These are phyloP conservation scores for Xylariaceae sp. DNA, from an alignment of 2,329 filamentous ascomycete genomes.

Conservation along the genomic window DNA sequence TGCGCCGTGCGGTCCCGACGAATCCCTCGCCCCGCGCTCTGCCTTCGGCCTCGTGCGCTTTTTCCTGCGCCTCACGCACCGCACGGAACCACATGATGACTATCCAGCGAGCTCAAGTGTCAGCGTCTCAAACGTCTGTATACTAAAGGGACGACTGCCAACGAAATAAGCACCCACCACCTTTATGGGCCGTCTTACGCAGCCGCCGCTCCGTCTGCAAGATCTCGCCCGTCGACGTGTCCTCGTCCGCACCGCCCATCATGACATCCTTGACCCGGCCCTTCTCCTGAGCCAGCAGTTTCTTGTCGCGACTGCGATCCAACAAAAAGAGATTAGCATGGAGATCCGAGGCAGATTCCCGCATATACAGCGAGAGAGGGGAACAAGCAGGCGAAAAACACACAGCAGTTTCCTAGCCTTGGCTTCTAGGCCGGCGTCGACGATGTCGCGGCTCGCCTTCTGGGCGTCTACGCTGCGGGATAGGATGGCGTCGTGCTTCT, in stretches of 20 bases:
- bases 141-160: background rate
- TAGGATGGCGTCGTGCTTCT: conserved; percentile 86
- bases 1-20: conserved; percentile 73
- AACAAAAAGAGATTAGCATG: background rate
- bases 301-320: conserved; percentile 62
- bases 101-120: conserved; percentile 61
- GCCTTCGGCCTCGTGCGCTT: conserved; percentile 74
- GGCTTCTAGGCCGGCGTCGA: conserved; percentile 75
- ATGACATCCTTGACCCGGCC: conserved; percentile 87
- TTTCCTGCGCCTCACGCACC: conserved; percentile 86
- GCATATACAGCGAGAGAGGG: no score
- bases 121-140: background rate
- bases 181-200: conserved; percentile 84
- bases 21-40: conserved; percentile 68
- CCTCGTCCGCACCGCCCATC: conserved; percentile 47
- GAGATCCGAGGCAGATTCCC: no score
- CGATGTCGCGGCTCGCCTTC: conserved; percentile 67
- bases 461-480: conserved; percentile 75
- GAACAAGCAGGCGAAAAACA: background rate
- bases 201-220: conserved; percentile 74
- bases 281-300: conserved; percentile 75
- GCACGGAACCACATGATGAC: conserved; percentile 97
- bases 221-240: conserved; percentile 52
- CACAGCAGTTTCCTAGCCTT: conserved; percentile 73
- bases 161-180: conserved; percentile 37